Base-by-base conservation (phyloP, 2,329 filamentous ascomycete species). In the Camptophora hylomeconis region DNA sequence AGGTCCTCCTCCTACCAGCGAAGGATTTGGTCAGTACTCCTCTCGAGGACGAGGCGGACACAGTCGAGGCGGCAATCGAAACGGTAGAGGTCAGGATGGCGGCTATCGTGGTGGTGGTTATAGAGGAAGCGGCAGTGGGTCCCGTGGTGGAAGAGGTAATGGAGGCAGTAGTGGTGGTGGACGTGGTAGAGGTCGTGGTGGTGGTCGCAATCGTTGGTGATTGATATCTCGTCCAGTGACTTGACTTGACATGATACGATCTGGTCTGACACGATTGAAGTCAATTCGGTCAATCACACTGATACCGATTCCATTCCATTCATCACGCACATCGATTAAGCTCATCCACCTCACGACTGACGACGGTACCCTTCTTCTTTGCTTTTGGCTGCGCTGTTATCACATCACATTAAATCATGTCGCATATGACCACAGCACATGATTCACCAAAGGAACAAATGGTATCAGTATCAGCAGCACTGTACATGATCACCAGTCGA, bases 1-100 rank as follows among this genome's bases (percentile, higher is more conserved):
- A 13, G 77, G 74, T 0, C 75, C 77, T 8, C 56, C 64, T 12
- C 57, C 59, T 2, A 51, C 50, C 46, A 54, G 30, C 45, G 49
- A 32, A 38, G 22, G 18, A 5, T 34, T 25, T 15, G 19, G 33
- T 5, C 21, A 31, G 26, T 22, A 42, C 7, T 35, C 35, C 3
- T 28, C 31, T 9, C 25, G 40, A 26, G 19, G 46, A 27, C 32
- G 44, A 10, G 25, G 42, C 24, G 22, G 29, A 17, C 5, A 13
- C 7, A 30, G 36, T 12, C 25, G 42, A 17, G 35, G 41, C 12
- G 32, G 37, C 12, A 30, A 39, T 31, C 33, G 50, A 33, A 46
- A 48, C 18, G 35, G 41, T n/a, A 28, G 38, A 19, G 37, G 37
- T 11, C 29, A 38, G 9, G 24, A 41, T 26, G 30, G 41, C 18